These are phyloP conservation scores for Bruguiera sexangula DNA, from an alignment of 345 rosid genomes.

Conservation along the genomic window DNA sequence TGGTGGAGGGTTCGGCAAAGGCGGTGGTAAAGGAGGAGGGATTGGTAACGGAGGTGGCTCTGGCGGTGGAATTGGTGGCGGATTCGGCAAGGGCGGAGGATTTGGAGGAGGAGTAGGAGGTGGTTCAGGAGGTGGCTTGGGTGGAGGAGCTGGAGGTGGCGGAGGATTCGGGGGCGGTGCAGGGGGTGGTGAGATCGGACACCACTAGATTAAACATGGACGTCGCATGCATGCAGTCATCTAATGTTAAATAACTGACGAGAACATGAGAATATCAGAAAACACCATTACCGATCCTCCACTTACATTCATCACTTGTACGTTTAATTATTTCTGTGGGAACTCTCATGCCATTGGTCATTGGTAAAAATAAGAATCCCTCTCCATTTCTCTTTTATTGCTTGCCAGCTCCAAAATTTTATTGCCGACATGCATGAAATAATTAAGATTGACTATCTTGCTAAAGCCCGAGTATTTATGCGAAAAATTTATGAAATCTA, in stretches of 20 bases:
- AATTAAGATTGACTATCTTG: too few relatives aligned
- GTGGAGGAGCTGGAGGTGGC: neutral
- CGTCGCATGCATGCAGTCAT: slow-evolving; percentile 27
- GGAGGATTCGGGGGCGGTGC: neutral
- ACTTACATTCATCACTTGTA: neutral
- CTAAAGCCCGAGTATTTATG: too few relatives aligned
- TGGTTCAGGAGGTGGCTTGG: slow-evolving; percentile 1
- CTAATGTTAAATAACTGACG: neutral
- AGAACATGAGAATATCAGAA: too few relatives aligned
- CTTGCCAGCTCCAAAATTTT: too few relatives aligned
- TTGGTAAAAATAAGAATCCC: too few relatives aligned
- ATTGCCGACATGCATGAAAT: too few relatives aligned
- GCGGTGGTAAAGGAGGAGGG: slow-evolving; percentile 27
- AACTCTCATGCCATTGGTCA: too few relatives aligned
- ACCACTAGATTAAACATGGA: slow-evolving; percentile 2
- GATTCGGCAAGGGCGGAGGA: slow-evolving; percentile 12
- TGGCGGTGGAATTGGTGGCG: slow-evolving; percentile 21
- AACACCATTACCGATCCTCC: neutral
- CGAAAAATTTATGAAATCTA: too few relatives aligned
- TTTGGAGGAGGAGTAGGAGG: slow-evolving; percentile 4
- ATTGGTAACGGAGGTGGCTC: slow-evolving; percentile 22
- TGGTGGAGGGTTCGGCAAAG: slow-evolving; percentile 25
- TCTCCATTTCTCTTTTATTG: too few relatives aligned
- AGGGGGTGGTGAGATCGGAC: slow-evolving; percentile 32
- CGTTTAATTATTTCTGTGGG: too few relatives aligned